Conservation (phyloP, 1,139 yeast genomes). For the Candida tropicalis region DNA sequence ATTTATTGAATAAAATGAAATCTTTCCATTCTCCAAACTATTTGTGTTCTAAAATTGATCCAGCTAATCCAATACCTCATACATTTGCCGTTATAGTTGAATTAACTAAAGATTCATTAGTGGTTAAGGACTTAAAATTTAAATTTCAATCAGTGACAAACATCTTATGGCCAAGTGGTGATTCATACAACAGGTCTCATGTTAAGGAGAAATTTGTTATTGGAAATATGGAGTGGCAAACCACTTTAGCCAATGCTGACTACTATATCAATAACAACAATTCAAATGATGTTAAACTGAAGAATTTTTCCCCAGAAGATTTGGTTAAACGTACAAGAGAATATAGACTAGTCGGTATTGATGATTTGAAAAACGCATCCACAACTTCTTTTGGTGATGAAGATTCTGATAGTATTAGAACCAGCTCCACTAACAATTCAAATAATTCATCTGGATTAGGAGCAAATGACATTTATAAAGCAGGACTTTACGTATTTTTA, state of each 20-base stretch:
- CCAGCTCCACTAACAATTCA: not conserved
- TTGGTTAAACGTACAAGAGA: conserved; percentile 41
- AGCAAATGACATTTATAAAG: conserved; percentile 36
- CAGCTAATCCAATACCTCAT: conserved; percentile 47
- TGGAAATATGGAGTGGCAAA: conserved; percentile 52
- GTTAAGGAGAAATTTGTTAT: conserved; percentile 51
- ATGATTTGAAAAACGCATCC: conserved; percentile 2
- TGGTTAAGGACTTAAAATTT: conserved; percentile 31
- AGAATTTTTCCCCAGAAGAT: conserved; percentile 33
- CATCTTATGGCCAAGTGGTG: conserved; percentile 59
- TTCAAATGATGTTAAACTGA: conserved; percentile 35
- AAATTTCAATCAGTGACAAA: conserved; percentile 37
- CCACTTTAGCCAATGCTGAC: conserved; percentile 47
- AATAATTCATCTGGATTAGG: not conserved
- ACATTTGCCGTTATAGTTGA: conserved; percentile 49
- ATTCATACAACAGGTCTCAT: conserved; percentile 47
- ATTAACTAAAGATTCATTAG: conserved; percentile 34
- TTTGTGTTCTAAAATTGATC: conserved; percentile 42
- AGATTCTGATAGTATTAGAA: not conserved
- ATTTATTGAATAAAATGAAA: conserved; percentile 12
- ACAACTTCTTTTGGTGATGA: conserved; percentile 3
- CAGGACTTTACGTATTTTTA: conserved; percentile 81
- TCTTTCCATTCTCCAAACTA: conserved; percentile 41
- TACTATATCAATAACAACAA: conserved; percentile 45
- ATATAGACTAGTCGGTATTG: conserved; percentile 30